Base-by-base conservation (phyloP, 2,329 filamentous ascomycete genomes). In the Emergomyces orientalis region DNA sequence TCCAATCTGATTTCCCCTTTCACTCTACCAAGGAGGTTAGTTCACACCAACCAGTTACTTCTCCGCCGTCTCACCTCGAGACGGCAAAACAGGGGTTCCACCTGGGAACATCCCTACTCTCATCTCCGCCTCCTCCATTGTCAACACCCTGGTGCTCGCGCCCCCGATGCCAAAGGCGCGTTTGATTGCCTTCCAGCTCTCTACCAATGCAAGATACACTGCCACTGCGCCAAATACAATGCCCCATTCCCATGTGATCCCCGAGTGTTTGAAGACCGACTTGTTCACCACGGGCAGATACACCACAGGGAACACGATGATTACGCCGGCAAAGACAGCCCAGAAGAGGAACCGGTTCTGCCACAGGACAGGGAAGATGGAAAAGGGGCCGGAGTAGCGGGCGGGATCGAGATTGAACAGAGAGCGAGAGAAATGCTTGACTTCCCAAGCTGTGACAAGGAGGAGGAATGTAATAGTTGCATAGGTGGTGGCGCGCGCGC, bases 391-490 rank as follows among this genome's bases (percentile, higher is more conserved):
- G 76, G 88, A 85, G 67, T 82, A 80, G 14, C 73, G 72, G 22
- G 73, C 67, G 1, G 80, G 79, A 63, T 82, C 76, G 72, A 87
- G 82, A 63, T 80, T 78, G 80, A 91, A 91, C 75, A 92, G 86
- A 0, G 84, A 88, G n/a, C 87, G 84, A 19, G 88, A 85, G 76
- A 88, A 84, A 69, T 88, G 83, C 62, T 90, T 82, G 77, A 90
- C 87, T 74, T 91, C 88, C 89, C 88, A 91, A 0, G 89, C 88
- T 1, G 89, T 80, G 74, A 91, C 87, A 3, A 91, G 81, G 2
- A 88, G 84, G 65, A 87, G 85, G 84, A 88, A 91, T 0, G 88
- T 90, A 13, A 91, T 78, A 60, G 85, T 88, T 14, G 86, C 87
- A 70, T 90, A 91, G 2, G 85, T 87, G 0, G 88, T 89, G 1